Percentiles rank a stretch among this genome's conserved stretches.
These are phyloP conservation scores for Ophiosphaerella narmari DNA, from an alignment of 2,329 filamentous ascomycete species.

Conservation along the genomic window DNA sequence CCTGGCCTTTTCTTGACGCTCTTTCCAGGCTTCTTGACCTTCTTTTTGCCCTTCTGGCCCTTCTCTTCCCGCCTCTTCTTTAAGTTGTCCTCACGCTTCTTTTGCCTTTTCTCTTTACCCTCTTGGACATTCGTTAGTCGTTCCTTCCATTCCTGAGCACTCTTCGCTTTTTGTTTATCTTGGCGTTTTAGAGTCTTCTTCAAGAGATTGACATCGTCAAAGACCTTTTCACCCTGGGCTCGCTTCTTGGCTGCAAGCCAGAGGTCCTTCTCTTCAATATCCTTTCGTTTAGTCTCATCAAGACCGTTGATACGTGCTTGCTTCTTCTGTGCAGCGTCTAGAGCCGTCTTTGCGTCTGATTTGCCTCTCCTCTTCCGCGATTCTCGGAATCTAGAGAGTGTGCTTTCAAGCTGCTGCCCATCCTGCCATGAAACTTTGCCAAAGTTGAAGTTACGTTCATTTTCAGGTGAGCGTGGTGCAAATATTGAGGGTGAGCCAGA, in stretches of 20 bases:
- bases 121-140: constrained; percentile 52
- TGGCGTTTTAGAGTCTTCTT: constrained; percentile 97
- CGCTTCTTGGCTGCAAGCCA: constrained; percentile 92
- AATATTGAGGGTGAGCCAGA: constrained; percentile 61
- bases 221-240: constrained; percentile 85
- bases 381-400: constrained; percentile 65
- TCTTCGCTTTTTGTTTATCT: constrained; percentile 87
- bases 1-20: constrained; percentile 59
- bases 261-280: constrained; percentile 89
- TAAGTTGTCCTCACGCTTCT: constrained; percentile 59
- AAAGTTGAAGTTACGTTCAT: constrained; percentile 78
- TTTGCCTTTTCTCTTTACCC: constrained; percentile 55
- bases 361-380: constrained; percentile 79
- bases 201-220: constrained; percentile 77
- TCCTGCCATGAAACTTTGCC: constrained; percentile 90
- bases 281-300: constrained; percentile 78
- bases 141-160: constrained; percentile 77
- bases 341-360: constrained; percentile 80
- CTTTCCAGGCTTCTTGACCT: constrained; percentile 58
- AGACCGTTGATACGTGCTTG: constrained; percentile 76
- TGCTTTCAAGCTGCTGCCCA: constrained; percentile 77
- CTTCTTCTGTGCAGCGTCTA: constrained; percentile 86
- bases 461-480: constrained; percentile 52
- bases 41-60: constrained; percentile 70
- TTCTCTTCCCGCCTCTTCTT: constrained; percentile 76